These are phyloP conservation scores for Fraxinus floribunda DNA, from an alignment of 305 asterid species.

Conservation along the genomic window DNA sequence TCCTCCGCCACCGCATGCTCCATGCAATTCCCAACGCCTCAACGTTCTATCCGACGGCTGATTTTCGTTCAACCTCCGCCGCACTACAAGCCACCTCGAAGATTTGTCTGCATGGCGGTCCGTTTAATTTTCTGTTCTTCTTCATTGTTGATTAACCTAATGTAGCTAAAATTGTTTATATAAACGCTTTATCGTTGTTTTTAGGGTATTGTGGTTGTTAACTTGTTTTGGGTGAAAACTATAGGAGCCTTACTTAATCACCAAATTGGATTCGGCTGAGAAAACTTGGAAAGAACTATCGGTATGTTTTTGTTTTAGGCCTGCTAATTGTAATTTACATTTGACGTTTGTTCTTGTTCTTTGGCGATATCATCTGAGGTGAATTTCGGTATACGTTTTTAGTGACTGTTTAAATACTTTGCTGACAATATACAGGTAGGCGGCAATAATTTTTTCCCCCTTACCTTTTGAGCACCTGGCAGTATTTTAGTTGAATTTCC, in stretches of 20 bases:
- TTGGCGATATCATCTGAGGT: background rate
- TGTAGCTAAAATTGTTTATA: background rate
- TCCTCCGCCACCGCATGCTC: conserved; percentile 40
- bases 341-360: background rate
- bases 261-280: conserved; percentile 91
- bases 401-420: background rate
- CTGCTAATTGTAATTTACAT: background rate
- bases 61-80: conserved; percentile 32
- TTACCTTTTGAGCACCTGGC: background rate
- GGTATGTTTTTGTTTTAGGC: conserved; percentile 43
- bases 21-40: conserved; percentile 13
- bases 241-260: conserved; percentile 80
- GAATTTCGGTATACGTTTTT: background rate
- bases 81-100: conserved; percentile 34
- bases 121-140: conserved; percentile 7
- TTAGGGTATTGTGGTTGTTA: conserved; percentile 8
- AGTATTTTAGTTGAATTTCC: background rate
- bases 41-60: conserved; percentile 23
- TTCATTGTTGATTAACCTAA: background rate
- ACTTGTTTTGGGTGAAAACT: conserved; percentile 29
- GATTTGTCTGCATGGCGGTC: conserved; percentile 85
- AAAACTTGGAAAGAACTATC: conserved; percentile 91
- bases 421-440: background rate
- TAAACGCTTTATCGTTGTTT: background rate
- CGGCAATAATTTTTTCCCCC: background rate